Evolutionary conservation across 2,329 filamentous ascomycete genomes (phyloP), one percentile per base, ranked within the genome.

Genomic region (Colletotrichum sansevieriae): DNA sequence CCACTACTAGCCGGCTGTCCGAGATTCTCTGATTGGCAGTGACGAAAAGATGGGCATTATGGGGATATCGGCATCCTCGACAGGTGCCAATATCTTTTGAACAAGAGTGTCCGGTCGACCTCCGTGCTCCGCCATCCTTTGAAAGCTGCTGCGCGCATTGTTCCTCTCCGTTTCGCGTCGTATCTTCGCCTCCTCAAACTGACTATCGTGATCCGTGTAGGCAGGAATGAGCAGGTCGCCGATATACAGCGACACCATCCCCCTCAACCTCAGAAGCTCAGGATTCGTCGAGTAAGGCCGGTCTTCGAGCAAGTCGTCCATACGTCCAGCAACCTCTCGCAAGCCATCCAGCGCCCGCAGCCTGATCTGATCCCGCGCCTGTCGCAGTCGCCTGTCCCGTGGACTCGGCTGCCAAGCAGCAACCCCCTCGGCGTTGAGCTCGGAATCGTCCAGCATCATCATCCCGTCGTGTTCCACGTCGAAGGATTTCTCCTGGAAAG

Each of bases 241-340:
- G 15, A 93, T 83, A 84, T 93, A 97, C 15, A 96, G 81, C 1
- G 89, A 88, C 6, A 94, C 80, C 86, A 94, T 93, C 9, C 87
- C 94, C 59, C 93, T 85, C 25, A 97, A 81, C 55, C 91, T 84
- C 52, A 95, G 81, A 68, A 97, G 81, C 69, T 90, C 87, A 4
- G 83, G 78, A 72, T 90, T 90, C 65, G 90, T 88, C 35, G 89
- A 89, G 75, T 90, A 97, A 0, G 93, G 93, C 25, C 89, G 85
- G 41, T 87, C 90, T 47, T 87, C 83, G 78, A 97, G 87, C 33
- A 94, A 74, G 51, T 87, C 84, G 75, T 97, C 92, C 83, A 97
- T 89, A 33, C 90, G 86, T 6, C 83, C 80, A 3, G 90, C 89
- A 62, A 97, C 86, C 18, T 88, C 84, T 70, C 84, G 82, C 68